These are phyloP conservation scores for Pyrus betulifolia DNA, from an alignment of 306 rosid genomes.

Conservation along the genomic window DNA sequence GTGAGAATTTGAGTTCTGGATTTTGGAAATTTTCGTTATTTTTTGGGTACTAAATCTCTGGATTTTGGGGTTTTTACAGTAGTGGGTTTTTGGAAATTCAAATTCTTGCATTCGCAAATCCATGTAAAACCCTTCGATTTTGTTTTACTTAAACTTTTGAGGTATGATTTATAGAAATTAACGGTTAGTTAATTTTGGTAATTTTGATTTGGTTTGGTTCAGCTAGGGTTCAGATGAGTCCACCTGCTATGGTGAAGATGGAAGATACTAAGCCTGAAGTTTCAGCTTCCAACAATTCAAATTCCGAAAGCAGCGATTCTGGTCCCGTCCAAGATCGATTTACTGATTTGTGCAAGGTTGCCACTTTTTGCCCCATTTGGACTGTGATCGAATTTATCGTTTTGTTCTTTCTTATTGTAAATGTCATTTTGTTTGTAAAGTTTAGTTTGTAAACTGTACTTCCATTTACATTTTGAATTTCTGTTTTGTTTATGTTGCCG, in stretches of 20 bases:
- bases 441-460: background rate
- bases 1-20: background rate
- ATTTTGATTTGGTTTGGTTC: conserved; percentile 1
- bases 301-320: conserved; percentile 8
- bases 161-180: background rate
- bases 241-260: conserved; percentile 35
- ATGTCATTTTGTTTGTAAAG: background rate
- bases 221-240: conserved; percentile 40
- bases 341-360: conserved; percentile 62
- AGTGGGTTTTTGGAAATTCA: background rate
- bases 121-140: background rate
- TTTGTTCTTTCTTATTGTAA: background rate
- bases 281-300: conserved; percentile 10
- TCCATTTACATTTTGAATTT: background rate
- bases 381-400: background rate
- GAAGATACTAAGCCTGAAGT: conserved; percentile 36
- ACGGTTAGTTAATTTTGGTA: background rate
- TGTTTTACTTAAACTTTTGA: background rate
- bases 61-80: background rate
- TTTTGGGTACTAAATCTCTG: background rate
- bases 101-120: background rate
- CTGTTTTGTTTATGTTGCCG: background rate
- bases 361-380: background rate
- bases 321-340: conserved; percentile 51
- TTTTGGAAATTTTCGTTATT: background rate